Base-by-base conservation (phyloP, 768 basidiomycete genomes). In the Multifurca ochricompacta region DNA sequence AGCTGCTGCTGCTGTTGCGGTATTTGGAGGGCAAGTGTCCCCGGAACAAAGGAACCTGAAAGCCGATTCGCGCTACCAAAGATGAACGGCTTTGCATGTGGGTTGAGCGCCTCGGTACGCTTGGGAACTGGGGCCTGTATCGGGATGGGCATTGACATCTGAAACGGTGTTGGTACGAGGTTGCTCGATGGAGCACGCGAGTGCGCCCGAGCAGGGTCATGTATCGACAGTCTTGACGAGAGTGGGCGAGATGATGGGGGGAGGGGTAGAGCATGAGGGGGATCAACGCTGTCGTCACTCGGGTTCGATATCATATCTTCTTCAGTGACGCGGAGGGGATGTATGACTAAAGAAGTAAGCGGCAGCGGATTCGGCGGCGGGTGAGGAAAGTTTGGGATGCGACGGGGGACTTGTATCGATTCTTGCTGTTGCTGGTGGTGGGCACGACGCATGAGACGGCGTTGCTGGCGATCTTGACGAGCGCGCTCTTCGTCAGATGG, bases 401-500 rank as follows among this genome's bases (percentile, higher is more conserved):
- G 77, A 47, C 88, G 79, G 7, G 87, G 87, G 51, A 76, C 74
- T 66, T 87, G 83, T 1, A 74, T 65, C 52, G 50, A 21, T 2
- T 56, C 44, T 30, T 48, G 50, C 25, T 51, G 55, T 4, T 78
- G 77, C 16, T 72, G 76, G 10, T 67, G 62, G 69, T 70, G 58
- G 64, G 68, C 60, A 18, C 80, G 79, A 32, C 78, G 78, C 53
- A 79, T 64, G 53, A 79, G 67, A 35, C 85, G 81, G 41, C 83
- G 80, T 39, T 84, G 79, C 41, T 79, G 68, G 28, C 87, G 80
- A 28, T 76, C 69, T 58, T 82, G 82, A 19, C 88, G 79, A 3
- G 85, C 88, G 27, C 84, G 78, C 64, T 92, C 90, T 68, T 92
- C 90, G 64, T 92, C 90, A 23, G 90, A 92, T 16, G 90, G 90